Evolutionary conservation across 2,329 filamentous ascomycete species (phyloP).

Genomic region (Furcasterigmium sp.): DNA sequence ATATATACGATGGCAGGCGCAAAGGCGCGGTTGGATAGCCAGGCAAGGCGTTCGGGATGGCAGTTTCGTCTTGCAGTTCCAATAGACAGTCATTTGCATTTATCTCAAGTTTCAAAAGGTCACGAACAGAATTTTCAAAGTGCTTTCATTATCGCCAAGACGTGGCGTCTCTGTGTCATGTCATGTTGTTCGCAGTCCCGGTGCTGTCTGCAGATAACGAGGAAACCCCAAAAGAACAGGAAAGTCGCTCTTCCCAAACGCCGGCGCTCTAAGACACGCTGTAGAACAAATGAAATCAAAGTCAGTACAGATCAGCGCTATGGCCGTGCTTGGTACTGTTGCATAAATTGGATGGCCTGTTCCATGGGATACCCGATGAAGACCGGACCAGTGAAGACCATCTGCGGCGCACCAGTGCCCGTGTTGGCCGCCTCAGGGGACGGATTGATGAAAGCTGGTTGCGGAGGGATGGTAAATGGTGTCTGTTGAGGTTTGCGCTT

Average conservation of each 20-base stretch:
- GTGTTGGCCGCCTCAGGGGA: constrained; percentile 23
- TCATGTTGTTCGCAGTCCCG: neutral
- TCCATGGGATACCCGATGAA: constrained; percentile 89
- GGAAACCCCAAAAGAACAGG: constrained; percentile 1
- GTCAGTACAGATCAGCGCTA: constrained; percentile 8
- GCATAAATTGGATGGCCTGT: constrained; percentile 72
- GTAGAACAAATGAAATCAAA: constrained; percentile 5
- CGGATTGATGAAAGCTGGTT: constrained; percentile 50
- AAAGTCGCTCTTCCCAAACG: constrained; percentile 16
- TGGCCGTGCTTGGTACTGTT: constrained; percentile 41
- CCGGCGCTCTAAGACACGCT: constrained; percentile 20
- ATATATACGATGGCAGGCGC: no score
- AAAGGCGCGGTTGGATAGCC: no score
- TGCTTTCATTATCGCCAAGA: neutral
- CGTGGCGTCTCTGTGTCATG: neutral
- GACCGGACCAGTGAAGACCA: constrained; percentile 89
- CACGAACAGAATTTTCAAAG: neutral
- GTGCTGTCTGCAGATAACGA: neutral
- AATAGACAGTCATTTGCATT: no score
- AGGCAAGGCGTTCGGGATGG: no score
- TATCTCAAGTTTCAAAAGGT: no score
- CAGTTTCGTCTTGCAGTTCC: no score
- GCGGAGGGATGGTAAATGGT: constrained; percentile 17
- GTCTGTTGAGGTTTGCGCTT: neutral
- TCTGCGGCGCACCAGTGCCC: constrained; percentile 45